Evolutionary conservation across 306 rosid species (phyloP).

Genomic region (Rosa lucieae): DNA sequence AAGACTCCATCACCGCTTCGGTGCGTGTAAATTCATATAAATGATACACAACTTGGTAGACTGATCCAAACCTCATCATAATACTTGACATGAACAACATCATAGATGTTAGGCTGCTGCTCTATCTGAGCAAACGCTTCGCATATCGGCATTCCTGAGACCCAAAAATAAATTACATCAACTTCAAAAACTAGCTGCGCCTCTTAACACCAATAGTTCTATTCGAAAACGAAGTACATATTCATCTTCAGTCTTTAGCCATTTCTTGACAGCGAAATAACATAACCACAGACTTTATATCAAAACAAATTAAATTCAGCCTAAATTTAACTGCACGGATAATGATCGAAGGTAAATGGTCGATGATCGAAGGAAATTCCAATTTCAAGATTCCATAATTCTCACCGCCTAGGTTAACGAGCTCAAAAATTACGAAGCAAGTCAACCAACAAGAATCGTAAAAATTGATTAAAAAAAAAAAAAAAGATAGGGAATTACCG

Average conservation of each 20-base stretch:
- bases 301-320: neutral
- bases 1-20: neutral
- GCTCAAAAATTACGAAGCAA: neutral
- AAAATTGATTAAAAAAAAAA: neutral
- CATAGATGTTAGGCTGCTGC: constrained; percentile 86
- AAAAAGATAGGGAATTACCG: constrained; percentile 38
- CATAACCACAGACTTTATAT: neutral
- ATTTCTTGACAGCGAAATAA: neutral
- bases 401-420: neutral
- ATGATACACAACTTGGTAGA: neutral
- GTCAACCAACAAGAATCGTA: neutral
- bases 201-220: neutral
- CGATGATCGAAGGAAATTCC: neutral
- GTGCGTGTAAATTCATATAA: neutral
- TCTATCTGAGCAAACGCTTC: constrained; percentile 97
- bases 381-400: neutral
- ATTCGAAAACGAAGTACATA: neutral
- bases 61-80: constrained; percentile 74
- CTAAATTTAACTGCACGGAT: neutral
- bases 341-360: neutral
- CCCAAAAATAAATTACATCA: neutral
- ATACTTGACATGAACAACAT: constrained; percentile 95
- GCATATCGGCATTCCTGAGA: constrained; percentile 91
- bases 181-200: neutral
- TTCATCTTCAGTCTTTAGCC: neutral